Percentiles rank a stretch among this genome's conserved stretches.
Conservation (phyloP, 345 rosid genomes). For the Acer campestre region DNA sequence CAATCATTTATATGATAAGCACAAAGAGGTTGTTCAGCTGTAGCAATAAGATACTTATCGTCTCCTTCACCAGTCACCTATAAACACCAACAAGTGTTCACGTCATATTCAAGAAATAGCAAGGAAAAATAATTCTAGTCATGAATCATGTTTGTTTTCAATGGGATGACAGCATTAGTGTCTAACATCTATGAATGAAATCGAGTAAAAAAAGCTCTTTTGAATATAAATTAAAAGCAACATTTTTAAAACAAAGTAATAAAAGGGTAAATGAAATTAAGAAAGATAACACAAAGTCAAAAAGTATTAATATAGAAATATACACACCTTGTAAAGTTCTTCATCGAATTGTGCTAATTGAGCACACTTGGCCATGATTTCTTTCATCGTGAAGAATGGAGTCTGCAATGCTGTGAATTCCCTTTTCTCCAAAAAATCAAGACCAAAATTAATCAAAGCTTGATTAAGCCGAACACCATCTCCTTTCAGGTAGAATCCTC, state of each 20-base stretch:
- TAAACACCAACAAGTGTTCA: constrained; percentile 10
- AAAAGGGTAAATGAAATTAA: background rate
- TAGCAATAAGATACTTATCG: constrained; percentile 93
- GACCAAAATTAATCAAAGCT: constrained; percentile 85
- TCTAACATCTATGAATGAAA: background rate
- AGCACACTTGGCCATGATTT: constrained; percentile 92
- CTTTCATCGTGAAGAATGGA: constrained; percentile 92
- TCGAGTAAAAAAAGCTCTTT: background rate
- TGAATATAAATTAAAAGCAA: background rate
- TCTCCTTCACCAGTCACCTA: constrained; percentile 98
- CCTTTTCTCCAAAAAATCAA: constrained; percentile 71
- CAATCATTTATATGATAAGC: constrained; percentile 90
- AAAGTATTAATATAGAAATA: background rate
- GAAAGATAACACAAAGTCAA: no score
- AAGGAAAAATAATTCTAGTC: background rate
- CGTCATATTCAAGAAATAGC: background rate
- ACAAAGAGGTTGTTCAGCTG: constrained; percentile 96
- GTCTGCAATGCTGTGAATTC: constrained; percentile 75
- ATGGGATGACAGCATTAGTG: background rate
- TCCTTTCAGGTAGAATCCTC: constrained; percentile 88
- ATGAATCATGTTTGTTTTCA: background rate
- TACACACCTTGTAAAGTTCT: constrained; percentile 88
- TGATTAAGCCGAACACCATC: constrained; percentile 86
- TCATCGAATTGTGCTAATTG: constrained; percentile 92
- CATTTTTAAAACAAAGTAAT: background rate